Percentiles rank a stretch among this genome's conserved stretches.
Evolutionary conservation across 331 rosid genomes (phyloP).

Genomic region (Erythrophleum ivorense): DNA sequence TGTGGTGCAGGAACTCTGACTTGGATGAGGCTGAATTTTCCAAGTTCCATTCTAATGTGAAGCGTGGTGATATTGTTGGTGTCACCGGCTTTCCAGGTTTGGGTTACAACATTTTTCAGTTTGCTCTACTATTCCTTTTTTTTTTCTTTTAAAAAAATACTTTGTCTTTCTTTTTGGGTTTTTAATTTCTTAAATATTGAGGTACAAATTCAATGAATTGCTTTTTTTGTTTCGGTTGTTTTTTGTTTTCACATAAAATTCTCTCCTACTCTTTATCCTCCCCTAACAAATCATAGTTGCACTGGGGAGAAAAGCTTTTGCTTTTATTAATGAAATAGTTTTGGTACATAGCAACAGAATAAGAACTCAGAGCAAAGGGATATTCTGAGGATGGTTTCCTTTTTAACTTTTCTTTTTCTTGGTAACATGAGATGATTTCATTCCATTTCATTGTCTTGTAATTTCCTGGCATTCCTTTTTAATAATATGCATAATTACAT

Average conservation of each 20-base stretch:
- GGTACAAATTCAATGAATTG: neutral
- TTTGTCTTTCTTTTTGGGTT: neutral
- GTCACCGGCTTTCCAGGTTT: constrained; percentile 89
- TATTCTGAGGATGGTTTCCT: neutral
- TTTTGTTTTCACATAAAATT: neutral
- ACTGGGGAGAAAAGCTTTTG: neutral
- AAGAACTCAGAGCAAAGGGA: neutral
- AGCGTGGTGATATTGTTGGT: constrained; percentile 96
- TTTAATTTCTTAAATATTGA: neutral
- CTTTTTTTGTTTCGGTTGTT: neutral
- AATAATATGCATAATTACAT: neutral
- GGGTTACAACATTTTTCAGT: constrained; percentile 32
- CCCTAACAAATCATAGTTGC: neutral
- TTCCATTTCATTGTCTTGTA: neutral
- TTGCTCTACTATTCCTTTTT: neutral
- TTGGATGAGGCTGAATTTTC: constrained; percentile 75
- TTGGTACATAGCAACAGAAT: neutral
- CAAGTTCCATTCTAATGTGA: constrained; percentile 76
- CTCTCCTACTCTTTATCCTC: neutral
- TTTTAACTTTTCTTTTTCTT: neutral
- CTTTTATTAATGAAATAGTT: neutral
- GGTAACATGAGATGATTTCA: neutral
- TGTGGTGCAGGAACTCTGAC: constrained; percentile 69
- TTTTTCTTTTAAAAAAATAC: too few species aligned
- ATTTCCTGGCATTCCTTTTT: neutral